Base-by-base conservation (phyloP, 2,329 filamentous ascomycete genomes). In the Diaporthe ampelina region DNA sequence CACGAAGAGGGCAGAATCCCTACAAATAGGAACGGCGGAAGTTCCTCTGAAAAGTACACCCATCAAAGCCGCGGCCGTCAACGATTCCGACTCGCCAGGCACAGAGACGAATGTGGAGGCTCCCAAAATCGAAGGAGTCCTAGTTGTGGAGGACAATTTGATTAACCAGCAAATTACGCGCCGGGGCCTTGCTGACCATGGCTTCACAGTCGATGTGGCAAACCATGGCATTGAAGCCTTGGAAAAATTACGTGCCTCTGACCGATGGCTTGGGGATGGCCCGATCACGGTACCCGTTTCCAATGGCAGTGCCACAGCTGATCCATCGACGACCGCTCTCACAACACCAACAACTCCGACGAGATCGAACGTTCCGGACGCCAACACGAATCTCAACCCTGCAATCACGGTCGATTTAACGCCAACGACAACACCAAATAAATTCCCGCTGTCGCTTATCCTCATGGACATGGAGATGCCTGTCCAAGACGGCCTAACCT, bases 381-480 rank as follows among this genome's bases (percentile, higher is more conserved):
- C 37, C 6, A 24, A 15, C 10, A 32, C 26, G 35, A 67, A 21
- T 5, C 52, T 24, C 21, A 58, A 52, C 54, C 29, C 59, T 13
- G 37, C 58, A 8, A 35, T 50, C 4, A 37, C 45, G 8, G 48
- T n/a, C 59, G 72, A 76, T 17, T 40, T 72, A 32, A 74, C 72
- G 10, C 59, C 68, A 6, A 59, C 70, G 2, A 45, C 70, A 8
- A 70, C 73, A 32, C 59, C 65, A 45, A 65, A 57, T 21, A 76
- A 74, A 26, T 83, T 86, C 35, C 83, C 85, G 1, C 82, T 93
- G 32, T 89, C 89, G 67, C 85, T 94, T 6, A 89, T 94, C 24
- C 85, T 94, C 26, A 94, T 94, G 93, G 93, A 94, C 78, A 91
- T 94, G 77, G 92, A 94, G 79, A 94, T 94, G 93, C 93, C 93